Percentiles rank a stretch among this genome's conserved stretches.
Conservation (phyloP, 2,329 filamentous ascomycete genomes). For the Thelonectria olida region DNA sequence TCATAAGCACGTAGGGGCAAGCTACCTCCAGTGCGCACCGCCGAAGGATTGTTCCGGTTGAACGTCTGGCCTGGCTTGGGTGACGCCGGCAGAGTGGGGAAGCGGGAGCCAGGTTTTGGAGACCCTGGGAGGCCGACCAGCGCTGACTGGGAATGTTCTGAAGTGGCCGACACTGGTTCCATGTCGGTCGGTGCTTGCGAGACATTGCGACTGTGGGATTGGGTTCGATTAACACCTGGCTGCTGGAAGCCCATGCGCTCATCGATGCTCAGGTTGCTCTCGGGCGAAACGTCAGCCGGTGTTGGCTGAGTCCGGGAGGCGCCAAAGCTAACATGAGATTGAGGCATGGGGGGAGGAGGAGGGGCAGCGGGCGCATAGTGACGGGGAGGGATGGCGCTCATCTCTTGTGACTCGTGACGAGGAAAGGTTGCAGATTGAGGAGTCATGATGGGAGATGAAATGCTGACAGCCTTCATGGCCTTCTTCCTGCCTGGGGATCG, state of each 20-base stretch:
- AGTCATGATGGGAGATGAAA: constrained; percentile 73
- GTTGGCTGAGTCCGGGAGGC: constrained; percentile 21
- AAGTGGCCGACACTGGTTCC: constrained; percentile 62
- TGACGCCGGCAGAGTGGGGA: constrained; percentile 53
- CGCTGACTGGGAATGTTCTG: constrained; percentile 59
- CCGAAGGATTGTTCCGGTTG: constrained; percentile 59
- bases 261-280: constrained; percentile 60
- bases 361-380: constrained; percentile 67
- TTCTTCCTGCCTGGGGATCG: constrained; percentile 65
- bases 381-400: constrained; percentile 66
- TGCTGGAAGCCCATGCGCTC: constrained; percentile 61
- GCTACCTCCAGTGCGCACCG: constrained; percentile 64
- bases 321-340: constrained; percentile 52
- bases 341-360: constrained; percentile 59
- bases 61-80: constrained; percentile 63
- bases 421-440: constrained; percentile 69
- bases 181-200: constrained; percentile 52
- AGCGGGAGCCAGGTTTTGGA: constrained; percentile 47
- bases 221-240: too few species aligned
- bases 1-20: constrained; percentile 72
- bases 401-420: constrained; percentile 63
- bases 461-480: constrained; percentile 61
- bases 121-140: constrained; percentile 62
- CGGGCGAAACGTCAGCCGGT: constrained; percentile 51
- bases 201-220: constrained; percentile 47